phyloP scores from a whole-genome alignment of 2,329 filamentous ascomycete species.

The Fusarium solani-melongenae region DNA sequence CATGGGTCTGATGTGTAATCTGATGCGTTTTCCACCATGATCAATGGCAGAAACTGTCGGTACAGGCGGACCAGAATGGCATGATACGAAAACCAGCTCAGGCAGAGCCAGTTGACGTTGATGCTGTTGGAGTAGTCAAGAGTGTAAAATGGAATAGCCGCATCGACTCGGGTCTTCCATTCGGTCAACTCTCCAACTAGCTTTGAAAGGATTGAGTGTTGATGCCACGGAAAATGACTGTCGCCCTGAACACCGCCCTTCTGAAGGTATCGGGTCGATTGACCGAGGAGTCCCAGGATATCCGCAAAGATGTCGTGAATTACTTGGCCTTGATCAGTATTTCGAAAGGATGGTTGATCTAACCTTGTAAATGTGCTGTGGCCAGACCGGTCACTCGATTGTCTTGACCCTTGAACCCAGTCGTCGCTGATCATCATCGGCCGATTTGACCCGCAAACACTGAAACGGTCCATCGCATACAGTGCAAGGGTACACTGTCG shows the following conservation, averaged over 20 bases:
- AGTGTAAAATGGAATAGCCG: neutral
- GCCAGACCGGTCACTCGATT: neutral
- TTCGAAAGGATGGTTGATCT: neutral
- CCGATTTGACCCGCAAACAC: conserved; percentile 21
- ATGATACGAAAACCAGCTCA: conserved; percentile 27
- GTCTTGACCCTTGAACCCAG: neutral
- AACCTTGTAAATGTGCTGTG: neutral
- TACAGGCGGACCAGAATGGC: conserved; percentile 16
- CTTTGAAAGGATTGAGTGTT: conserved; percentile 13
- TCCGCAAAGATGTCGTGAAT: conserved; percentile 7
- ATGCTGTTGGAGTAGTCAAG: conserved; percentile 15
- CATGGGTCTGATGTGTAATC: conserved; percentile 18
- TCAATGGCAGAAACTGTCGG: conserved; percentile 24
- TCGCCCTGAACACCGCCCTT: conserved; percentile 25
- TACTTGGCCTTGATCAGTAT: neutral
- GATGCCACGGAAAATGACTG: conserved; percentile 29
- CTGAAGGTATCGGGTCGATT: conserved; percentile 20
- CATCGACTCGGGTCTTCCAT: neutral
- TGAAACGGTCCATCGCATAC: conserved; percentile 19
- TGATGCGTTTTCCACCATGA: neutral
- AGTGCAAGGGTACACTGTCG: conserved; percentile 7
- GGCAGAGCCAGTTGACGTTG: conserved; percentile 8
- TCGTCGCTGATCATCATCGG: conserved; percentile 20
- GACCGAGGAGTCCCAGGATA: conserved; percentile 7
- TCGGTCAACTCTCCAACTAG: conserved; percentile 2